Evolutionary conservation across 2,329 filamentous ascomycete genomes (phyloP).

Genomic region (Helminthosporium solani): DNA sequence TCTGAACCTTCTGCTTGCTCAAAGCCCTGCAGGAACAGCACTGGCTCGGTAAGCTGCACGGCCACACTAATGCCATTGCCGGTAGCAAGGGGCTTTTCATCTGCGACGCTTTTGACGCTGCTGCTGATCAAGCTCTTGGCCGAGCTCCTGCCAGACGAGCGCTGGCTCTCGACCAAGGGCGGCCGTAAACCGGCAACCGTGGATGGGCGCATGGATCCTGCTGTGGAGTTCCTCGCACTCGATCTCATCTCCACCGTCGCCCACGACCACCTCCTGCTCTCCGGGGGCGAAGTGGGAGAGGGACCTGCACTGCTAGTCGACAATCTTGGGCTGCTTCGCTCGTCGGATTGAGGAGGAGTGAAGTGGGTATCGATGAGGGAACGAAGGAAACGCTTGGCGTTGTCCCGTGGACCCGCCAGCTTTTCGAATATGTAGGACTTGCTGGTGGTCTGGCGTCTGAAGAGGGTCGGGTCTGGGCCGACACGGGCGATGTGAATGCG

Average conservation of each 20-base stretch:
- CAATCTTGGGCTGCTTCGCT: constrained; percentile 24
- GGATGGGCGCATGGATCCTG: constrained; percentile 31
- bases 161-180: constrained; percentile 43
- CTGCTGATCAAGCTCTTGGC: constrained; percentile 36
- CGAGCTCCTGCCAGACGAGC: constrained; percentile 38
- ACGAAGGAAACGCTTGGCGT: constrained; percentile 52
- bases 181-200: constrained; percentile 43
- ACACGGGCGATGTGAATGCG: constrained; percentile 58
- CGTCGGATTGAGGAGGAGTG: constrained; percentile 19
- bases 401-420: constrained; percentile 53
- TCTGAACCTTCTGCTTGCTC: constrained; percentile 66
- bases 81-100: constrained; percentile 72
- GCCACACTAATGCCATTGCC: constrained; percentile 74
- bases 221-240: constrained; percentile 43
- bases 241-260: constrained; percentile 41
- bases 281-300: constrained; percentile 30
- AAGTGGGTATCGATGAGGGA: constrained; percentile 47
- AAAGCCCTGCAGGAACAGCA: constrained; percentile 76
- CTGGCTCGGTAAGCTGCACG: constrained; percentile 76
- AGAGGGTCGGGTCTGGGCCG: constrained; percentile 43
- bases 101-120: constrained; percentile 38
- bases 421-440: constrained; percentile 45
- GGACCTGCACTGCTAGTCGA: constrained; percentile 33
- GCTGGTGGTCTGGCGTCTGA: constrained; percentile 33
- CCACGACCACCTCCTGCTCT: constrained; percentile 27